A percentile compares a stretch with the other conserved stretches of the same genome.
phyloP scores from a whole-genome alignment of 2,329 filamentous ascomycete genomes.

The Colletotrichum gigasporum region DNA sequence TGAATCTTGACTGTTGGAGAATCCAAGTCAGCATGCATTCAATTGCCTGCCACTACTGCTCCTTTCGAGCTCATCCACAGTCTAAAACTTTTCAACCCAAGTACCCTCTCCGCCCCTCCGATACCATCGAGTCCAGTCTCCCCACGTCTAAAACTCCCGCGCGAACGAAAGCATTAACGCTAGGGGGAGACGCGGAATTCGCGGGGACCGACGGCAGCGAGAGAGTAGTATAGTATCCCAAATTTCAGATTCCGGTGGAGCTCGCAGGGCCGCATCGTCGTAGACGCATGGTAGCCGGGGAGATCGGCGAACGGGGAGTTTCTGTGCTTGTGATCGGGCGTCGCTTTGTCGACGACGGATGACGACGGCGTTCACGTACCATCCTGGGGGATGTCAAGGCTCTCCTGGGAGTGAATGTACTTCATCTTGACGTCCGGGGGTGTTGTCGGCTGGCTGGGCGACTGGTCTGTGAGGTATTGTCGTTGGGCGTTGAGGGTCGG shows the following conservation, averaged over 20 bases:
- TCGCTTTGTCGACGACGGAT: constrained; percentile 4
- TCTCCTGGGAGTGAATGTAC: constrained; percentile 99
- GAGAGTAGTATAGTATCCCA: constrained; percentile 23
- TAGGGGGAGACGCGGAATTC: neutral
- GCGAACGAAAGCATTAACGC: neutral
- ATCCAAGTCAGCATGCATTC: constrained; percentile 45
- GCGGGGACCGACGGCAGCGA: neutral
- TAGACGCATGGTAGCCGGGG: neutral
- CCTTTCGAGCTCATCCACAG: constrained; percentile 36
- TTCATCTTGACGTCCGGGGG: constrained; percentile 86
- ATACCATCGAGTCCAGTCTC: neutral
- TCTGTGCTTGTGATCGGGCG: constrained; percentile 2
- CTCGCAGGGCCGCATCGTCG: constrained; percentile 23
- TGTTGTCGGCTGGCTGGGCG: constrained; percentile 35
- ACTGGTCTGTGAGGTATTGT: constrained; percentile 23
- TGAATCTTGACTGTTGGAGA: constrained; percentile 84
- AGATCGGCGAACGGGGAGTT: neutral
- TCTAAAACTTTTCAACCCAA: constrained; percentile 34
- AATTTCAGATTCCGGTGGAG: constrained; percentile 31
- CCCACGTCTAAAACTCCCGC: neutral
- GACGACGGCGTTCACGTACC: constrained; percentile 70
- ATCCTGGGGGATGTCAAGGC: constrained; percentile 94
- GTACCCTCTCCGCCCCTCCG: constrained; percentile 14
- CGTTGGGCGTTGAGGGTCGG: constrained; percentile 46
- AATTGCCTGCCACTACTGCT: constrained; percentile 35